Base-by-base conservation (phyloP, 805 yeast genomes). In the Scheffersomyces lignosus region DNA sequence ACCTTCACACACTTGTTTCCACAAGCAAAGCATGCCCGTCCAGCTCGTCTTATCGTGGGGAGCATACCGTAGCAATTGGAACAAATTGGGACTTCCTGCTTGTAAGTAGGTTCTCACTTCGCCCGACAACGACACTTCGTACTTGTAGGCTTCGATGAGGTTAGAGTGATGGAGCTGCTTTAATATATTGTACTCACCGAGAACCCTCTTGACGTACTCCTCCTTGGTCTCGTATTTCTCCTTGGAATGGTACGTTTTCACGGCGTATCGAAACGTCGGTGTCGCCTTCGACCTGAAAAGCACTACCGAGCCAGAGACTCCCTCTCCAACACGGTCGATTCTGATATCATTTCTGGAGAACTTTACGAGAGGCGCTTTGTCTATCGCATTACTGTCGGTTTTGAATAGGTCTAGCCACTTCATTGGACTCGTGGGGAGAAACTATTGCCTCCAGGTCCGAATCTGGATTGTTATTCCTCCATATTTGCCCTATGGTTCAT, bases 221-320 rank as follows among this genome's bases (percentile, higher is more conserved):
- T 43, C 27, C 24, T 56, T 58, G 2, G 65, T 40, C 45, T 75
- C 78, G 37, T 62, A 47, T 4, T 40, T 37, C 36, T 75, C 81
- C 34, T 52, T 59, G 2, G 55, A 40, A 23, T 58, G 60, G 52
- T 73, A 76, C 1, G 58, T 56, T 49, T 80, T 79, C 3, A 78
- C 60, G 0, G 80, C 84, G 37, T 56, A 62, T 2, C 29, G 18
- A 28, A 27, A 14, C 28, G 31, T 13, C 15, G 15, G 14, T 18
- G 27, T 14, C 16, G 20, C 15, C 33, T 27, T 27, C 15, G 43
- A 29, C 3, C 29, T 25, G 37, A 40, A 38, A 17, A 65, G 51
- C n/a, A 59, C 66, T 5, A 66, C 71, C 8, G 37, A 48, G 0
- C 70, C 71, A 1, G 66, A 56, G 4, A 60, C 44, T 1, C 70